These are phyloP conservation scores for Gnaphalium uliginosum DNA, from an alignment of 129 eudicot genomes.

Conservation along the genomic window DNA sequence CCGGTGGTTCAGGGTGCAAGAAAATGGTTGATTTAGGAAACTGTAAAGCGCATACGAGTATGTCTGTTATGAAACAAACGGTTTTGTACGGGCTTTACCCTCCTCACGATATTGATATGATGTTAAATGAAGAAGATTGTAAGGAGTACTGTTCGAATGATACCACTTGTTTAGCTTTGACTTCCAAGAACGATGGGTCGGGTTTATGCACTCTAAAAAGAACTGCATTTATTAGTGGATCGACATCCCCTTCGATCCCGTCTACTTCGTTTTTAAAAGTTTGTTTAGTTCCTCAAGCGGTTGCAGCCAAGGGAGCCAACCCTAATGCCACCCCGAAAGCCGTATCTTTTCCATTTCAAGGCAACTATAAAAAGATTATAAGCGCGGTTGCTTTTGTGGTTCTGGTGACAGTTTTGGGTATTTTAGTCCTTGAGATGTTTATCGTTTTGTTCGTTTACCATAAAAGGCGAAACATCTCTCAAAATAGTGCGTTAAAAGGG, in stretches of 20 bases:
- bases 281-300: conserved; percentile 79
- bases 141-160: conserved; percentile 62
- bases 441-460: conserved; percentile 43
- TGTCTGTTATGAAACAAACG: conserved; percentile 57
- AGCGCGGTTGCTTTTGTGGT: conserved; percentile 50
- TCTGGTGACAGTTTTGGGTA: conserved; percentile 43
- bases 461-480: conserved; percentile 37
- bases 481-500: conserved; percentile 46
- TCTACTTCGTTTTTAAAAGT: conserved; percentile 65
- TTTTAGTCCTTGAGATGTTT: conserved; percentile 44
- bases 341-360: conserved; percentile 29
- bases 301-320: conserved; percentile 51
- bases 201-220: conserved; percentile 77
- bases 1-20: conserved; percentile 49
- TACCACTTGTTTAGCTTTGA: conserved; percentile 62
- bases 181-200: conserved; percentile 79
- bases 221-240: conserved; percentile 72
- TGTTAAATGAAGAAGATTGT: conserved; percentile 65
- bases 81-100: conserved; percentile 73
- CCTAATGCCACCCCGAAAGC: conserved; percentile 35
- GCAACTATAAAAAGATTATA: conserved; percentile 33
- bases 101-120: conserved; percentile 59
- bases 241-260: conserved; percentile 48
- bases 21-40: conserved; percentile 74
- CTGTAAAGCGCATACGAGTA: conserved; percentile 69